Base-by-base conservation (phyloP, 1,139 yeast genomes). In the Petasospora rhodanensis region DNA sequence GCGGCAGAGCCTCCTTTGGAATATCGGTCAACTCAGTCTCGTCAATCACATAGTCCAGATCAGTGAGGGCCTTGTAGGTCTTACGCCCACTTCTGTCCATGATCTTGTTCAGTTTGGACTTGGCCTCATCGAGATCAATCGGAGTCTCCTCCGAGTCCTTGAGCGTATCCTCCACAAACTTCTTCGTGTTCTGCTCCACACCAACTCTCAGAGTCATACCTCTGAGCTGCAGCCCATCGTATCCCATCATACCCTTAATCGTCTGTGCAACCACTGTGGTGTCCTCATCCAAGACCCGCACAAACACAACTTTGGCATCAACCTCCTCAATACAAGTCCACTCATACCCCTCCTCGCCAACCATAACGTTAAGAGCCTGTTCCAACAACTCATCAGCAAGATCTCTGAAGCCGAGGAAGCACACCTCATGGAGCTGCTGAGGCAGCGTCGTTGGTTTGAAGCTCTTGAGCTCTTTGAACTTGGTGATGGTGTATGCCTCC, bases 21-120 rank as follows among this genome's bases (percentile, higher is more conserved):
- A 81, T 71, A 47, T 79, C 89, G 12, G 70, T 62, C 38, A 81
- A 55, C 43, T 80, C 86, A 38, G 63, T 62, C 14, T 70, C 62
- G 51, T 81, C 85, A 15, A 81, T 74, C 35, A 68, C 64, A 49
- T 81, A 80, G 13, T 61, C 61, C 30, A 44, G 24, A 12, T 30
- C 38, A 7, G 30, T 33, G 13, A 12, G 13, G 7, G 24, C n/a
- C 10, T 26, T 11, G 4, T 23, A 23, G 7, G 9, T 19, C n/a
- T 29, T 24, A 4, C 16, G 15, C 21, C 28, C 37, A 14, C 26
- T 28, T 14, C n/a, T 31, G 11, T 35, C 35, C 12, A 45, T 9
- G 11, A 38, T 13, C 18, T 29, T 26, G 15, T 8, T 14, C 6
- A 41, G 21, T 7, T 9, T 15, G 7, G 22, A 15, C 9, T 23